Evolutionary conservation across 805 yeast species (phyloP), one percentile per base, ranked within the genome.

Genomic region (Cyberlindnera meyerae): DNA sequence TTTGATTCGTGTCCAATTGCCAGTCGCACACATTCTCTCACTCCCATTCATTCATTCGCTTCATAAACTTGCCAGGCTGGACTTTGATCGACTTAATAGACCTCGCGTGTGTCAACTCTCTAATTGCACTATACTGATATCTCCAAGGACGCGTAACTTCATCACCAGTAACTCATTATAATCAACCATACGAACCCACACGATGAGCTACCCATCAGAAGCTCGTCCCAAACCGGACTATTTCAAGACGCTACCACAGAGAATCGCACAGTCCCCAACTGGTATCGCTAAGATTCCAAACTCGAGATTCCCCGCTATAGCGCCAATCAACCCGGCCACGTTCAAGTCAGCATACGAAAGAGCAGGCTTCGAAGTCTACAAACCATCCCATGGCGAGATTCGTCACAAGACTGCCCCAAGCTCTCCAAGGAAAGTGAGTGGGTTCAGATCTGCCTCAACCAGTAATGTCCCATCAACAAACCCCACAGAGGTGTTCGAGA

Each of bases 261-360:
- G 31, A 8, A 50, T 53, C 12, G 51, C 52, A 0, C 39, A 42
- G 15, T 45, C 55, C 0, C 57, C 58, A 5, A 39, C 51, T 1
- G 57, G 57, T 3, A 43, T 54, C 11, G 21, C 47, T 8, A 45
- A 52, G 40, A 55, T 65, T 36, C 59, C 62, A 18, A 65, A 62
- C 35, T 60, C 66, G n/a, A 65, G 70, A 1, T 84, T 83, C 47
- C 94, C 94, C 2, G 82, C 86, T 0, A 60, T 84, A 42, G 77
- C 76, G 37, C 75, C 82, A 0, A 72, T 73, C 25, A 77, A 71
- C 32, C 37, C 42, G 6, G 29, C 27, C 11, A 62, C 77, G 20
- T 80, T 78, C 49, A 69, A 70, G 47, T 79, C 88, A 2, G 93
- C 82, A 3, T 76, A 82, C 58, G 93, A 84, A 54, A 62, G 93